Base-by-base conservation (phyloP, 768 basidiomycete species). In the Sistotremastrum niveocremeum region DNA sequence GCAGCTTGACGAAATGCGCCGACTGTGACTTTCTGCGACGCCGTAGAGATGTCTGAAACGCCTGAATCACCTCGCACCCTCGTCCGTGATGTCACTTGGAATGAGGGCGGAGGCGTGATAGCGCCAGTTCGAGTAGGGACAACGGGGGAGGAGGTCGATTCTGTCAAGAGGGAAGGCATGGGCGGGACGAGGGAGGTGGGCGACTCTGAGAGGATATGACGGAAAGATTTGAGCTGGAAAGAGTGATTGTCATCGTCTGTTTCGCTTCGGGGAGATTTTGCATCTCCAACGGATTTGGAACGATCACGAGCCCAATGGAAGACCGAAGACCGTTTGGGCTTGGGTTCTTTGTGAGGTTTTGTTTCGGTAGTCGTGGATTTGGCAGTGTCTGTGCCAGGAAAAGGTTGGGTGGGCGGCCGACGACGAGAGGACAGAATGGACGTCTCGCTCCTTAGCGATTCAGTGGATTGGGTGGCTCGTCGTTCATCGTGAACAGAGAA, bases 1-100 rank as follows among this genome's bases (percentile, higher is more conserved):
- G 82, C 79, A 12, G 74, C 81, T 65, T 86, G 84, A 45, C 81
- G 74, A 57, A 87, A 87, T 3, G 84, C 84, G 2, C 82, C 84
- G 33, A 87, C 79, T 6, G 81, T 81, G 29, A 87, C 86, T 45
- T 82, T 73, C 51, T 84, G 83, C 2, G 78, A 77, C 4, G 76
- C 20, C 20, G 20, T 20, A 20, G 20, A 20, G 20, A 20, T 66
- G 37, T 83, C 79, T 3, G 80, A 80, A 11, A 72, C 70, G 49
- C 68, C 53, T 59, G 80, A 81, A 39, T 66, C 64, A 20, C 69
- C 74, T 52, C 83, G 72, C 10, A 76, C 73, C 2, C 79, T 72
- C 12, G 71, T 57, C 5, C 56, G 56, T 4, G 58, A 64, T 7
- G 67, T 62, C 4, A 74, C 28, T 39, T 44, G 45, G 28, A 51